Conservation (phyloP, 352 stramenopile species). For the Globisporangium polare region DNA sequence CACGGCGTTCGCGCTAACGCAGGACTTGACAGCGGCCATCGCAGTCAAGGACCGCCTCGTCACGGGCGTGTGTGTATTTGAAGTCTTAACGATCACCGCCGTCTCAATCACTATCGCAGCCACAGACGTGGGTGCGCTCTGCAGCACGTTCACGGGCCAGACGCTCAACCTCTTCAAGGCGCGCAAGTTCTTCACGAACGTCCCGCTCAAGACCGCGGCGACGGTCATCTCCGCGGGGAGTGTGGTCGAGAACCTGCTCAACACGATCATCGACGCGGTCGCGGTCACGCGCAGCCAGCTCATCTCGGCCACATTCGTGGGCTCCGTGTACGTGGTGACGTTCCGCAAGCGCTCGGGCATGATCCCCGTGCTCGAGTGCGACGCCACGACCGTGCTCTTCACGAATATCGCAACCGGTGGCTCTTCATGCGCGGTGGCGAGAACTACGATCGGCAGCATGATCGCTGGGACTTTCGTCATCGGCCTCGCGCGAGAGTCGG, state of each 20-base stretch:
- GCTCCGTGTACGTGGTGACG: conserved; percentile 56
- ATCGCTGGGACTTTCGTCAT: conserved; percentile 67
- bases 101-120: conserved; percentile 34
- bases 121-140: conserved; percentile 45
- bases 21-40: conserved; percentile 19
- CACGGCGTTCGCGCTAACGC: conserved; percentile 36
- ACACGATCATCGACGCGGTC: conserved; percentile 50
- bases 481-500: conserved; percentile 38
- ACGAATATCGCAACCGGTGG: conserved; percentile 21
- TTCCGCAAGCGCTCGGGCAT: conserved; percentile 60
- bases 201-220: conserved; percentile 39
- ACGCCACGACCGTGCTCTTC: conserved; percentile 22
- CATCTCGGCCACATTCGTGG: conserved; percentile 49
- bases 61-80: conserved; percentile 55
- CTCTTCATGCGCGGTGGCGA: conserved; percentile 26
- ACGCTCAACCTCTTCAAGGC: conserved; percentile 55
- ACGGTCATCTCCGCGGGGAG: conserved; percentile 33
- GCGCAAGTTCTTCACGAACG: conserved; percentile 28
- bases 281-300: conserved; percentile 29
- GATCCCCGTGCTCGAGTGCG: conserved; percentile 50
- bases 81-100: conserved; percentile 25
- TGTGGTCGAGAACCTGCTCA: conserved; percentile 42
- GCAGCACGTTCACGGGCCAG: conserved; percentile 40
- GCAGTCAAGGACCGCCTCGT: conserved; percentile 30
- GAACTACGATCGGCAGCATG: conserved; percentile 53